Evolutionary conservation across 225 moss, liverwort and hornwort genomes (phyloP), one percentile per base, ranked within the genome.

Genomic region (Pseudoscleropodium purum): DNA sequence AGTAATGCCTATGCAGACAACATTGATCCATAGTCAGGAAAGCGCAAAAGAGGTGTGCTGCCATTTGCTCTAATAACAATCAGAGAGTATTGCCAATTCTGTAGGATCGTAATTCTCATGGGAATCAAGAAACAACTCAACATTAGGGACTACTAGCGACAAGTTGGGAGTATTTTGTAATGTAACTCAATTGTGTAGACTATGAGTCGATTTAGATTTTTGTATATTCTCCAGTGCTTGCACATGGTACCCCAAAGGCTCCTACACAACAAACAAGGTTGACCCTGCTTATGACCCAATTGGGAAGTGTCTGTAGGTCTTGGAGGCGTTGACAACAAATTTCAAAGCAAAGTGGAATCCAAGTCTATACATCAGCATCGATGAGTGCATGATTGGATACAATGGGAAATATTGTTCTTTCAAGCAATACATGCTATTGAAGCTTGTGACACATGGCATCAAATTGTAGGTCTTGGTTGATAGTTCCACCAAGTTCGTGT

Each of bases 11-110:
- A 76, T 13, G 51, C 18, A 5, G 9, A 76, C 3, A 51, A 51
- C 2, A 11, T 76, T 0, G 76, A 51, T 20, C 51, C 51, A 0
- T 0, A 13, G 5, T 18, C 11, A 5, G 7, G 34, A 0, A 76
- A 76, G 51, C 19, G 51, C 6, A 76, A 51, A 4, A 34, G 76
- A 76, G 33, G 76, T 34, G 34, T 76, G 21, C 51, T 5, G 1
- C 51, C 18, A 13, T 26, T 19, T 6, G 10, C 33, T 3, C 51
- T 7, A 9, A 76, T 76, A 0, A 51, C 76, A 6, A 0, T 33
- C 7, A 0, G 0, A 4, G 51, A 76, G 51, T 52, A 30, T 11
- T 19, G 20, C 0, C 52, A 76, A 1, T 76, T 76, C 3, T 76
- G 34, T 34, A 52, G 51, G 18, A 76, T 76, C 2, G 4, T 76